Percentiles rank a stretch among this genome's conserved stretches.
phyloP scores from a whole-genome alignment of 1,284 basidiomycete species.

The Phenoliferia sp. region DNA sequence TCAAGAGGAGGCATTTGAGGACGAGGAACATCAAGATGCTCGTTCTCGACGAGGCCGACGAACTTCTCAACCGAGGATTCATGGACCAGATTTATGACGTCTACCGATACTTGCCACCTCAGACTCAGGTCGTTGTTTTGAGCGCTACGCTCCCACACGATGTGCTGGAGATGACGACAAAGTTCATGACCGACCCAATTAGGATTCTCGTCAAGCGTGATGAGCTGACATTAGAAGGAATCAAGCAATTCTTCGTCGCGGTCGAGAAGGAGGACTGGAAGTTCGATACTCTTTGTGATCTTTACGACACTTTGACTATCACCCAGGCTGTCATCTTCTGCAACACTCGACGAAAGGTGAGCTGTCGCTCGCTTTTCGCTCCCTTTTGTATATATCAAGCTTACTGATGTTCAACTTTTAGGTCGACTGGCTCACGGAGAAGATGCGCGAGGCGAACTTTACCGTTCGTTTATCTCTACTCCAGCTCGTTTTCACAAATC shows the following conservation, averaged over 20 bases:
- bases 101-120: slow-evolving; percentile 95
- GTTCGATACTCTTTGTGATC: slow-evolving; percentile 94
- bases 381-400: not conserved
- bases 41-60: slow-evolving; percentile 96
- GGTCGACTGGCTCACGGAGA: slow-evolving; percentile 99
- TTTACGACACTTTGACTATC: slow-evolving; percentile 96
- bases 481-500: not conserved
- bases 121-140: slow-evolving; percentile 94
- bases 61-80: slow-evolving; percentile 96
- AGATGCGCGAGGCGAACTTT: slow-evolving; percentile 95
- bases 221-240: slow-evolving; percentile 97
- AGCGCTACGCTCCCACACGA: slow-evolving; percentile 96
- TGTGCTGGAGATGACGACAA: slow-evolving; percentile 98
- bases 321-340: slow-evolving; percentile 99
- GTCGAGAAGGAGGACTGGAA: slow-evolving; percentile 99
- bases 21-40: slow-evolving; percentile 99
- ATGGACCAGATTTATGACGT: slow-evolving; percentile 99
- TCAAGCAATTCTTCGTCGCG: slow-evolving; percentile 99
- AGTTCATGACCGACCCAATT: slow-evolving; percentile 99
- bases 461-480: slow-evolving; percentile 66
- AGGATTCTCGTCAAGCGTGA: slow-evolving; percentile 99
- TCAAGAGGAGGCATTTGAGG: slow-evolving; percentile 83
- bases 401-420: slow-evolving; percentile 41
- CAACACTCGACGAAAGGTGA: slow-evolving; percentile 92
- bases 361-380: slow-evolving; percentile 34